Evolutionary conservation across 257 asterid species (phyloP).

Genomic region (Nicotiana paniculata): DNA sequence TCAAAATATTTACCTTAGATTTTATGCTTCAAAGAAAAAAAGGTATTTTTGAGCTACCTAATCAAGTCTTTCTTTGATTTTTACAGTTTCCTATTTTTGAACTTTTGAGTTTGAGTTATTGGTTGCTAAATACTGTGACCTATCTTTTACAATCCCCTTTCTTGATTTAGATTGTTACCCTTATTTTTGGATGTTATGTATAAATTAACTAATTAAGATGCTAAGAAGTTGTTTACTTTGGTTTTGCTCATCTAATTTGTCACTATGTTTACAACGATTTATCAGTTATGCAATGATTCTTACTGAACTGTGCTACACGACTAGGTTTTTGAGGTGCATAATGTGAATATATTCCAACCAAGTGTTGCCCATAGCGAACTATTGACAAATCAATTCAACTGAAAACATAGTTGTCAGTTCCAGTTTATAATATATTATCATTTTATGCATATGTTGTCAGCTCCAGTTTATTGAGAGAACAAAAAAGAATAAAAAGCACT

Average conservation of each 20-base stretch:
- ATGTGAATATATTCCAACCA: neutral
- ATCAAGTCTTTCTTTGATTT: neutral
- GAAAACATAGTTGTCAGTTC: neutral
- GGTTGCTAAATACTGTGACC: neutral
- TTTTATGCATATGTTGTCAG: neutral
- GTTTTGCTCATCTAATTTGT: neutral
- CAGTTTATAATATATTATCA: neutral
- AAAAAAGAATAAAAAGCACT: neutral
- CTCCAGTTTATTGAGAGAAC: neutral
- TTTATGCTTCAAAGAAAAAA: neutral
- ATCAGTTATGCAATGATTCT: neutral
- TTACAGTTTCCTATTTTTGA: neutral
- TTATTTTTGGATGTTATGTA: neutral
- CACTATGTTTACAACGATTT: neutral
- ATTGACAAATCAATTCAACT: neutral
- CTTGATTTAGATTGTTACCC: neutral
- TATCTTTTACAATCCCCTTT: neutral
- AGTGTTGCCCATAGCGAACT: neutral
- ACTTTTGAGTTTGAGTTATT: neutral
- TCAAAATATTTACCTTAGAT: neutral
- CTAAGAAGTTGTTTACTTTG: neutral
- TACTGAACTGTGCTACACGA: neutral
- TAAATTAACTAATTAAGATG: neutral
- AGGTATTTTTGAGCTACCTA: constrained; percentile 9
- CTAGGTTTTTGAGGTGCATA: neutral